These are phyloP conservation scores for Gamsiella multidivaricata DNA, from an alignment of 192 early-diverging fungal species.

Conservation along the genomic window DNA sequence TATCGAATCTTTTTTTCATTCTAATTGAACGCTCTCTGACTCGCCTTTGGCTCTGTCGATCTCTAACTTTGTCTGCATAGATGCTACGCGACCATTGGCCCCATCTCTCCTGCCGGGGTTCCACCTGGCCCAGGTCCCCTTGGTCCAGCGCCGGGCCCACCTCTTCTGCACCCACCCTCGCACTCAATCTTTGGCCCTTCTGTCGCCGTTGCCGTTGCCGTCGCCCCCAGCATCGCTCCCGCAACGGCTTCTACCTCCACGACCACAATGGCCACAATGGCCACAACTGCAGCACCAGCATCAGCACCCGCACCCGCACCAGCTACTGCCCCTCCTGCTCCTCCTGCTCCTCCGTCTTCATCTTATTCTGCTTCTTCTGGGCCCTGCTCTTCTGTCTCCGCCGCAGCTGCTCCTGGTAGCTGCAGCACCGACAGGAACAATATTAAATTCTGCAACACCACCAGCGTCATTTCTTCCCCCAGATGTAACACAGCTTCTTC, in stretches of 20 bases:
- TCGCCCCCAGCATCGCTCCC: no score
- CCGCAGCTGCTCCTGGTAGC: neutral
- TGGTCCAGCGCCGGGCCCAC: neutral
- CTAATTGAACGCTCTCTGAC: neutral
- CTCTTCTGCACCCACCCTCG: neutral
- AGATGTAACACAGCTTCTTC: no score
- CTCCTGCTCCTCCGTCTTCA: neutral
- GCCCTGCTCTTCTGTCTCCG: conserved; percentile 6
- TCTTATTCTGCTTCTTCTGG: neutral
- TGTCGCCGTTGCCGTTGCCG: no score
- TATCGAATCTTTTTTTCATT: neutral
- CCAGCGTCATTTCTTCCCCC: neutral
- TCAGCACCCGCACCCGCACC: no score
- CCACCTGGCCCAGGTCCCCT: neutral
- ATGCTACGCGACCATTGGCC: conserved; percentile 1
- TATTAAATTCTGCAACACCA: neutral
- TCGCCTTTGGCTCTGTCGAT: neutral
- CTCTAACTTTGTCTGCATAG: neutral
- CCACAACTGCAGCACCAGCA: neutral
- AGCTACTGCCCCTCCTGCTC: neutral
- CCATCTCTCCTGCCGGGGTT: neutral
- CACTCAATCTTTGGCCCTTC: no score
- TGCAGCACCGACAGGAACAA: neutral
- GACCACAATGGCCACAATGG: neutral
- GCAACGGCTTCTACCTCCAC: no score